Conservation (phyloP, 176 grass and related monocot species). For the Bromus sterilis region DNA sequence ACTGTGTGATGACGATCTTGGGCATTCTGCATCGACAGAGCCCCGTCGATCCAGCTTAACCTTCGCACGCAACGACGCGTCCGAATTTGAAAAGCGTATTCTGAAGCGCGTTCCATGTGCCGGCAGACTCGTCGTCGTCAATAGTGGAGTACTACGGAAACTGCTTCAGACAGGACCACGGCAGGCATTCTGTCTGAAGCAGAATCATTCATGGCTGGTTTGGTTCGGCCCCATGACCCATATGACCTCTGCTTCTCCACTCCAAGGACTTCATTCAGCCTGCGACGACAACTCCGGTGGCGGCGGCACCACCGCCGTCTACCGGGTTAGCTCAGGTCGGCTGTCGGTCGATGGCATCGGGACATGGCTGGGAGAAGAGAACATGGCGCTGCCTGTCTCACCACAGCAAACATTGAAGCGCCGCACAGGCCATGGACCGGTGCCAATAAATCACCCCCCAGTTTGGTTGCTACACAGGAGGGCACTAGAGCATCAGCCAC, state of each 20-base stretch:
- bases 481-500: constrained; percentile 3
- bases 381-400: constrained; percentile 22
- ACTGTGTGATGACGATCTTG: too few relatives aligned
- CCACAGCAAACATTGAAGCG: constrained; percentile 27
- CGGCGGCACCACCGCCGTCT: background rate
- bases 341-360: too few relatives aligned
- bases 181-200: background rate
- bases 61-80: too few relatives aligned
- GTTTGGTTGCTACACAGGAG: constrained; percentile 13
- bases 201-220: constrained; percentile 15
- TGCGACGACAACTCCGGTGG: background rate
- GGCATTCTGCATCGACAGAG: too few relatives aligned
- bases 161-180: constrained; percentile 16
- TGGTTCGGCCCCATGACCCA: background rate
- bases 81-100: too few relatives aligned
- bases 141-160: background rate
- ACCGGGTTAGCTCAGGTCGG: background rate
- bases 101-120: background rate
- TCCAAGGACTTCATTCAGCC: background rate
- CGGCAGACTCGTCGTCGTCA: background rate
- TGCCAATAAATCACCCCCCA: constrained; percentile 23
- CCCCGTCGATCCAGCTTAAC: too few relatives aligned
- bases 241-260: constrained; percentile 2
- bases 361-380: constrained; percentile 2
- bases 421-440: constrained; percentile 20